A percentile compares a stretch with the other conserved stretches of the same genome.
These are phyloP conservation scores for Maudiozyma humilis DNA, from an alignment of 1,139 yeast genomes.

Conservation along the genomic window DNA sequence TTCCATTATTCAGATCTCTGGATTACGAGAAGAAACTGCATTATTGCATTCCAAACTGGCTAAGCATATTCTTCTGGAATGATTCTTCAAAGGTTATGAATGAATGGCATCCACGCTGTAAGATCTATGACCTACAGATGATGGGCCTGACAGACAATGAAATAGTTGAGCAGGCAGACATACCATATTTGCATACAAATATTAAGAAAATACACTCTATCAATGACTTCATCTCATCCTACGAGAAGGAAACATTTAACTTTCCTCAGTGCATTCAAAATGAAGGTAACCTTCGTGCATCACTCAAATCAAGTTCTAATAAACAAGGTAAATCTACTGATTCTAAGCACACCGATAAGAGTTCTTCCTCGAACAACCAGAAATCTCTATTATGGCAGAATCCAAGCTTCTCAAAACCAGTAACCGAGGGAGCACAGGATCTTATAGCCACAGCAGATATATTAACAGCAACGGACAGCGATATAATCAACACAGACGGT, in stretches of 20 bases:
- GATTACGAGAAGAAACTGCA: conserved; percentile 47
- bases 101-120: conserved; percentile 86
- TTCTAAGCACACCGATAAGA: neutral
- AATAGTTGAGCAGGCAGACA: conserved; percentile 31
- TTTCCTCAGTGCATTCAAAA: conserved; percentile 1
- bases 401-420: conserved; percentile 22
- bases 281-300: neutral
- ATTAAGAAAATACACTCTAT: conserved; percentile 30
- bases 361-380: neutral
- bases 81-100: conserved; percentile 39
- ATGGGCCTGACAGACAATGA: conserved; percentile 96
- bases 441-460: conserved; percentile 19
- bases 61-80: conserved; percentile 83
- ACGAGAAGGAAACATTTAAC: conserved; percentile 49
- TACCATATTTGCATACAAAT: conserved; percentile 16
- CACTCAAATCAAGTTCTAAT: conserved; percentile 1
- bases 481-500: too few species aligned
- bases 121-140: conserved; percentile 92
- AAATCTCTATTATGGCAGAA: conserved; percentile 21
- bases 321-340: conserved; percentile 1
- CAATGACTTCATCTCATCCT: conserved; percentile 47
- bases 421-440: conserved; percentile 19
- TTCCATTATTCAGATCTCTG: conserved; percentile 74
- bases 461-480: conserved; percentile 3
- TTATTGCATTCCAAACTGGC: conserved; percentile 89